phyloP scores from a whole-genome alignment of 2,329 filamentous ascomycete species.

The Fragosphaeria purpurea region DNA sequence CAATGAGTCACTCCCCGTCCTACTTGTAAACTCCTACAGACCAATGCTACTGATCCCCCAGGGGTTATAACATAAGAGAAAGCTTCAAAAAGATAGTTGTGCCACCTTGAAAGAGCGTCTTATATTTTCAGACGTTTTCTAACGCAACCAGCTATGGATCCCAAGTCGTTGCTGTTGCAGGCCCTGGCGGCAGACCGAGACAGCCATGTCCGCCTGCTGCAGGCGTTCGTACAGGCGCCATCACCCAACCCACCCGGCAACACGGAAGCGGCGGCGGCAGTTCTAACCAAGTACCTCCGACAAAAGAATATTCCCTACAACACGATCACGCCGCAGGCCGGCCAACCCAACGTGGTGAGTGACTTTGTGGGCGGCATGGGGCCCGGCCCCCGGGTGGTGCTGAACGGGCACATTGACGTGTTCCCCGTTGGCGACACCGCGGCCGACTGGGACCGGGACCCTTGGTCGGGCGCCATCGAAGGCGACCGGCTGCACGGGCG shows the following conservation, averaged over 20 bases:
- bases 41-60: no score
- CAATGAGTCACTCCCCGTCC: no score
- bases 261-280: background rate
- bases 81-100: no score
- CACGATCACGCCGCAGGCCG: background rate
- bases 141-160: no score
- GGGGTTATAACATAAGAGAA: no score
- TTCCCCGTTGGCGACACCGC: conserved; percentile 6
- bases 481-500: conserved; percentile 7
- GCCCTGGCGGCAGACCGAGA: conserved; percentile 1
- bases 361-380: conserved; percentile 5
- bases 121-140: no score
- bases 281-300: background rate
- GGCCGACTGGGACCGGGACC: conserved; percentile 4
- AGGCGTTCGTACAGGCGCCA: conserved; percentile 6
- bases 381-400: conserved; percentile 1
- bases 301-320: conserved; percentile 1
- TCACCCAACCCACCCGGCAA: conserved; percentile 8
- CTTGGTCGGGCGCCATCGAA: conserved; percentile 8
- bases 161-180: background rate
- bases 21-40: no score
- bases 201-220: conserved; percentile 2
- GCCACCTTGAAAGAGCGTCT: no score
- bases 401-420: conserved; percentile 8
- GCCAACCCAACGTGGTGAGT: conserved; percentile 6